These are phyloP conservation scores for Davidsoniella eucalypti DNA, from an alignment of 2,329 filamentous ascomycete genomes.

Conservation along the genomic window DNA sequence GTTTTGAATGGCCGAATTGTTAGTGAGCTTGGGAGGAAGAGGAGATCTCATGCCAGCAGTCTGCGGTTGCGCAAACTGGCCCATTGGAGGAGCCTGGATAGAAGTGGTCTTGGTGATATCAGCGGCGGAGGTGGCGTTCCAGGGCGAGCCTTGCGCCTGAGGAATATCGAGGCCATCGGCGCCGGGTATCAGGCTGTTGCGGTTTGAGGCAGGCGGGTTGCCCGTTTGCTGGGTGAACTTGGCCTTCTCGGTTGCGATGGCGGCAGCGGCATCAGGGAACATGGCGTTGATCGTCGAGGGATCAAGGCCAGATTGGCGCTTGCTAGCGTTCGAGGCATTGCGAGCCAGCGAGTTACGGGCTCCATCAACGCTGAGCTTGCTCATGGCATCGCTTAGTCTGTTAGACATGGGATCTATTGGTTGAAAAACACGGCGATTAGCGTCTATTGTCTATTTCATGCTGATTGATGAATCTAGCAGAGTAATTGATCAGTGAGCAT, in stretches of 20 bases:
- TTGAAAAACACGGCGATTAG: slow-evolving; percentile 10
- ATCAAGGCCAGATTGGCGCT: slow-evolving; percentile 90
- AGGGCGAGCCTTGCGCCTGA: slow-evolving; percentile 62
- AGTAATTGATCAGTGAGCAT: slow-evolving; percentile 12
- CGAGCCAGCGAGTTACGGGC: slow-evolving; percentile 75
- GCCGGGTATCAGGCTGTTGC: slow-evolving; percentile 53
- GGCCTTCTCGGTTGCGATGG: slow-evolving; percentile 96
- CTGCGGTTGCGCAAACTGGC: slow-evolving; percentile 78
- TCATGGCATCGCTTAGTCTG: slow-evolving; percentile 90
- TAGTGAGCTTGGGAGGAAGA: slow-evolving; percentile 45
- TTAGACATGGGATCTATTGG: slow-evolving; percentile 87
- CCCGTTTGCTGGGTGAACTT: slow-evolving; percentile 94
- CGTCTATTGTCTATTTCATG: background rate
- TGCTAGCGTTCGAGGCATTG: slow-evolving; percentile 56
- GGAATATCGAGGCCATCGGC: slow-evolving; percentile 43
- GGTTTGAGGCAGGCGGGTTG: slow-evolving; percentile 74
- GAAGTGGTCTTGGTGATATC: slow-evolving; percentile 55
- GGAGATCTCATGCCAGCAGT: slow-evolving; percentile 65
- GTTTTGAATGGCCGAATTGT: slow-evolving; percentile 59
- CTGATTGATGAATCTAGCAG: background rate
- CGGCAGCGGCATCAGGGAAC: slow-evolving; percentile 95
- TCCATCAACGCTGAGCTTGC: slow-evolving; percentile 75
- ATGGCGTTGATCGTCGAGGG: slow-evolving; percentile 90
- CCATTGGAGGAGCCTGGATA: slow-evolving; percentile 63
- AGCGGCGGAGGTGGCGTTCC: slow-evolving; percentile 39